Evolutionary conservation across 2,329 filamentous ascomycete species (phyloP).

Genomic region (Ambrosiella xylebori): DNA sequence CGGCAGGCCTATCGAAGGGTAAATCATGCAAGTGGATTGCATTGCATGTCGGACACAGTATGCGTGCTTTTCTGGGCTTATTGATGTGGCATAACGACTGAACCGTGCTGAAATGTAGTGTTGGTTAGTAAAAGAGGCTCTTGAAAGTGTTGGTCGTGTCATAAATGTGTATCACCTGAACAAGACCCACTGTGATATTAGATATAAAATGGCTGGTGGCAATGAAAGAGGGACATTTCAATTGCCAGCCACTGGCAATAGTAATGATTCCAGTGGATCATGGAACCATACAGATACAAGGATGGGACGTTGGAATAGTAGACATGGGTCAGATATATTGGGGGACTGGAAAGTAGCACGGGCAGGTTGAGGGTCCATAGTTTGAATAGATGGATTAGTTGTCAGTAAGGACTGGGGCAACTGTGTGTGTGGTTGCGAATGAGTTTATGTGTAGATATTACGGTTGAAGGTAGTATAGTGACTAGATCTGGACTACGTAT

Average conservation of each 20-base stretch:
- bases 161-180: no score
- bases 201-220: no score
- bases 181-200: no score
- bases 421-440: background rate
- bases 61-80: no score
- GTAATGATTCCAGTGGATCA: no score
- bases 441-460: background rate
- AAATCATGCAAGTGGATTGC: background rate
- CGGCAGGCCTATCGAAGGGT: background rate
- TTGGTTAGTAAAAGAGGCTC: no score
- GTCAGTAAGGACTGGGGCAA: background rate
- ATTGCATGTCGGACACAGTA: background rate
- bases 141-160: no score
- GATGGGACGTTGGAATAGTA: background rate
- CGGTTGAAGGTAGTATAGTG: background rate
- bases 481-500: background rate
- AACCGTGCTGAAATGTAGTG: no score
- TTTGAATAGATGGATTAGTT: background rate
- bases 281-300: no score
- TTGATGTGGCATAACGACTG: no score
- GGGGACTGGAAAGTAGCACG: background rate
- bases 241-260: background rate
- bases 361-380: background rate
- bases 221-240: background rate
- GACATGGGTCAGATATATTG: background rate